Conservation (phyloP, 768 basidiomycete genomes). For the Dictyophora rubrovolvata region DNA sequence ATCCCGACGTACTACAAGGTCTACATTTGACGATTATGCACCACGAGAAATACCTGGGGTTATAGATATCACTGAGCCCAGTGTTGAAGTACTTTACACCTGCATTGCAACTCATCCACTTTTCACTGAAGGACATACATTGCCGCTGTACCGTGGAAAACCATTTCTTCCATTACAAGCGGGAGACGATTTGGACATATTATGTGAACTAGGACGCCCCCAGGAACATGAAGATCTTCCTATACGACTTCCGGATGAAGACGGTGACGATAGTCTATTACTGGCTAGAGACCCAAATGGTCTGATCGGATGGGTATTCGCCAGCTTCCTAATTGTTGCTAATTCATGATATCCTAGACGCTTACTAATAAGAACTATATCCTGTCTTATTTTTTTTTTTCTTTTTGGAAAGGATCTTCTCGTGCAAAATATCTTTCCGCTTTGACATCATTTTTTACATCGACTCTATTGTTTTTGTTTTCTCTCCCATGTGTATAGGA, state of each 20-base stretch:
- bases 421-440: too few species aligned
- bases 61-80: background rate
- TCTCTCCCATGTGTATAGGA: background rate
- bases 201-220: slow-evolving; percentile 73
- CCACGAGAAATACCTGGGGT: background rate
- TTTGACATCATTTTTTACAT: slow-evolving; percentile 19
- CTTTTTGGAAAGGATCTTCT: slow-evolving; percentile 18
- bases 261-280: slow-evolving; percentile 65
- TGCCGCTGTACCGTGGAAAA: slow-evolving; percentile 58
- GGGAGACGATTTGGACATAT: slow-evolving; percentile 53
- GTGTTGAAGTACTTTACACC: slow-evolving; percentile 28
- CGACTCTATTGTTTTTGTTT: slow-evolving; percentile 7
- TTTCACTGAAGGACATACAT: slow-evolving; percentile 37
- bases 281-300: slow-evolving; percentile 49
- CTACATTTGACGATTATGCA: background rate
- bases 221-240: slow-evolving; percentile 64
- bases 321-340: slow-evolving; percentile 55
- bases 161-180: slow-evolving; percentile 67
- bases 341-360: slow-evolving; percentile 12
- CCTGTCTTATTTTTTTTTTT: background rate
- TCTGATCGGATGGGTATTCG: slow-evolving; percentile 69
- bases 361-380: background rate
- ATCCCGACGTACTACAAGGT: background rate
- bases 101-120: slow-evolving; percentile 64
- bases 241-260: slow-evolving; percentile 53